Evolutionary conservation across 2,329 filamentous ascomycete species (phyloP).

Genomic region (Gliomastix tumulicola): DNA sequence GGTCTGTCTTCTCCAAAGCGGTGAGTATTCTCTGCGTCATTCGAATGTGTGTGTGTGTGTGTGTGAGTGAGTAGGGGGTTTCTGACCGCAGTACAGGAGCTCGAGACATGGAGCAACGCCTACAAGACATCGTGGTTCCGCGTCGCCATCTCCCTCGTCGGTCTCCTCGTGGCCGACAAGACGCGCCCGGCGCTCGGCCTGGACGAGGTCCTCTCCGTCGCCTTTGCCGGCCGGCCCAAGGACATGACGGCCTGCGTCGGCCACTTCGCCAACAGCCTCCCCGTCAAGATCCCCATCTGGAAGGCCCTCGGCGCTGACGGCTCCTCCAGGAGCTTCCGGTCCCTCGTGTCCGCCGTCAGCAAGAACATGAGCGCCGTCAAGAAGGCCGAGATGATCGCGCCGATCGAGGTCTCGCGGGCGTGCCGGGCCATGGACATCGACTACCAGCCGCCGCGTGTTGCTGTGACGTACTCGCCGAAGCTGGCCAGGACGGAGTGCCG

Average conservation of each 20-base stretch:
- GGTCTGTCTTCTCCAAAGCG: slow-evolving; percentile 3
- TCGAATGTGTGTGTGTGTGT: too few relatives aligned
- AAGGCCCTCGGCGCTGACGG: slow-evolving; percentile 2
- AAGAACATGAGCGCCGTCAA: slow-evolving; percentile 8
- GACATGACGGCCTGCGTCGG: slow-evolving; percentile 7
- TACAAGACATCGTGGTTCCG: slow-evolving; percentile 8
- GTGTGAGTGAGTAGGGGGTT: too few relatives aligned
- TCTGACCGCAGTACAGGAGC: slow-evolving; percentile 1
- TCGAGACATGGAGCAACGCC: slow-evolving; percentile 5
- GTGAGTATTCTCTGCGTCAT: slow-evolving; percentile 1
- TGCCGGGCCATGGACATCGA: slow-evolving; percentile 4
- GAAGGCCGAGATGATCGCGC: slow-evolving; percentile 6
- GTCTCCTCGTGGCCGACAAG: slow-evolving; percentile 5
- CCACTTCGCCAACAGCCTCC: slow-evolving; percentile 8
- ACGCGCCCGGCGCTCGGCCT: slow-evolving; percentile 3
- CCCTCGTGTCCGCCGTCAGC: slow-evolving; percentile 5
- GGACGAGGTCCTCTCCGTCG: slow-evolving; percentile 7
- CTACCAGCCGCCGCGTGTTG: slow-evolving; percentile 5
- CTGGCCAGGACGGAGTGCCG: slow-evolving; percentile 5
- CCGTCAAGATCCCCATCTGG: slow-evolving; percentile 7
- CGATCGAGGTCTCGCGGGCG: slow-evolving; percentile 3
- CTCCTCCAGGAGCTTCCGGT: slow-evolving; percentile 1
- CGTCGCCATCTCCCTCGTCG: slow-evolving; percentile 5
- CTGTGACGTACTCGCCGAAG: slow-evolving; percentile 6
- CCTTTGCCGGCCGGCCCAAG: slow-evolving; percentile 5